Percentiles rank a stretch among this genome's conserved stretches.
Conservation (phyloP, 257 asterid species). For the Solanum pinnatisectum region DNA sequence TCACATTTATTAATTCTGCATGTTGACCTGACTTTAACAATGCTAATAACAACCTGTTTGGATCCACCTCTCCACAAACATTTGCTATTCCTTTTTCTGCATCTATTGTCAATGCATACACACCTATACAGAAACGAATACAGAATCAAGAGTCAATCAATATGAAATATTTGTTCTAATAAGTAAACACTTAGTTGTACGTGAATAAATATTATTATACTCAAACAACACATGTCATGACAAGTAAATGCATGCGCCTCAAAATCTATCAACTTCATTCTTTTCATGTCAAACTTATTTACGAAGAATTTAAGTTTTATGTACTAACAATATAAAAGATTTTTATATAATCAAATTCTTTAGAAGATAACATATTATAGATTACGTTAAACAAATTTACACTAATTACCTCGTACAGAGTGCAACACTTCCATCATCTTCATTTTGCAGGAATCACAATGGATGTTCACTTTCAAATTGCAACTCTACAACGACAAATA, state of each 20-base stretch:
- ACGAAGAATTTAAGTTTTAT: neutral
- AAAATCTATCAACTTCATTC: neutral
- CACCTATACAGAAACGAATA: conserved; percentile 6
- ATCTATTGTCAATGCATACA: conserved; percentile 24
- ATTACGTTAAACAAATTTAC: neutral
- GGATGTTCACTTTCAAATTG: conserved; percentile 34
- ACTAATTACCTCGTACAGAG: conserved; percentile 34
- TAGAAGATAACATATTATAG: neutral
- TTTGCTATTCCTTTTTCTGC: conserved; percentile 20
- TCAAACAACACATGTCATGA: neutral
- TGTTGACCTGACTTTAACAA: neutral
- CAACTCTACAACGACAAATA: conserved; percentile 17
- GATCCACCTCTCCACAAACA: conserved; percentile 4
- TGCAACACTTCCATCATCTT: conserved; percentile 24
- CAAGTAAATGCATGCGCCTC: neutral
- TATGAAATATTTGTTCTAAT: neutral
- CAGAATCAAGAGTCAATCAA: neutral
- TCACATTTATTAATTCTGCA: neutral
- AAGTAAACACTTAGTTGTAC: neutral
- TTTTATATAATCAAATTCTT: neutral
- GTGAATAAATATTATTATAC: neutral
- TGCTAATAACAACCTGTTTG: neutral
- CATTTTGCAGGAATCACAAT: conserved; percentile 45
- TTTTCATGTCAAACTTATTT: neutral
- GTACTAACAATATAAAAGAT: neutral